Evolutionary conservation across 2,329 filamentous ascomycete genomes (phyloP).

Genomic region (Pyricularia pennisetigena): DNA sequence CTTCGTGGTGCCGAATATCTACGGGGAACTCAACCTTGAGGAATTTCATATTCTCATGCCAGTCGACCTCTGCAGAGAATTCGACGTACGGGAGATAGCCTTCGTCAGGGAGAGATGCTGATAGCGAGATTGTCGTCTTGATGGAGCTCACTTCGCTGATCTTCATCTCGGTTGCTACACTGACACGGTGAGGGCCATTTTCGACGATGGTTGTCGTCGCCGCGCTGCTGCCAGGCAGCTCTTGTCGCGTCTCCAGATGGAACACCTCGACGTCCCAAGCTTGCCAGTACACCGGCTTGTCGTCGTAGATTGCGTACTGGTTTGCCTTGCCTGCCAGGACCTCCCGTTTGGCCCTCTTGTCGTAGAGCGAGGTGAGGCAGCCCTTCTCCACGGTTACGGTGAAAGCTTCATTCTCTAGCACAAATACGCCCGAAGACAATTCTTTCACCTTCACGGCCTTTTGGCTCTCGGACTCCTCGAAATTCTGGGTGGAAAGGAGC

Average conservation of each 20-base stretch:
- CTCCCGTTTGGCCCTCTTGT: slow-evolving; percentile 45
- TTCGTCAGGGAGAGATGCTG: slow-evolving; percentile 30
- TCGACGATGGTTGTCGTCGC: slow-evolving; percentile 40
- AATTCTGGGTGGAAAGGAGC: slow-evolving; percentile 8
- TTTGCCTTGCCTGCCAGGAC: slow-evolving; percentile 51
- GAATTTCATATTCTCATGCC: slow-evolving; percentile 62
- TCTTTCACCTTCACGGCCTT: slow-evolving; percentile 36
- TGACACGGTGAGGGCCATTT: slow-evolving; percentile 40
- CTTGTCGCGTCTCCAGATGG: slow-evolving; percentile 52
- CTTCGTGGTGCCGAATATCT: slow-evolving; percentile 53
- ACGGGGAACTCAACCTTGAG: slow-evolving; percentile 63
- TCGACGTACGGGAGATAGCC: slow-evolving; percentile 39
- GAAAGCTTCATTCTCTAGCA: slow-evolving; percentile 45
- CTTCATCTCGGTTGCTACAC: slow-evolving; percentile 48
- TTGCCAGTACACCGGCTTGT: slow-evolving; percentile 63
- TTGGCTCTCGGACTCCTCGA: slow-evolving; percentile 6
- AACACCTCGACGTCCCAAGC: slow-evolving; percentile 64
- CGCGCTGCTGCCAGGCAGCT: slow-evolving; percentile 30
- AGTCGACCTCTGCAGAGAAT: slow-evolving; percentile 53
- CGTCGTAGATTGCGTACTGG: slow-evolving; percentile 57
- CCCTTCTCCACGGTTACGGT: slow-evolving; percentile 44
- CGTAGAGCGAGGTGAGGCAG: slow-evolving; percentile 51
- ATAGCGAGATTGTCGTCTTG: slow-evolving; percentile 53
- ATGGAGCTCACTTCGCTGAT: slow-evolving; percentile 57
- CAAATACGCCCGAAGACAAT: slow-evolving; percentile 37